Percentiles rank a stretch among this genome's conserved stretches.
These are phyloP conservation scores for Dactylellina drechsleri DNA, from an alignment of 2,329 filamentous ascomycete genomes.

Conservation along the genomic window DNA sequence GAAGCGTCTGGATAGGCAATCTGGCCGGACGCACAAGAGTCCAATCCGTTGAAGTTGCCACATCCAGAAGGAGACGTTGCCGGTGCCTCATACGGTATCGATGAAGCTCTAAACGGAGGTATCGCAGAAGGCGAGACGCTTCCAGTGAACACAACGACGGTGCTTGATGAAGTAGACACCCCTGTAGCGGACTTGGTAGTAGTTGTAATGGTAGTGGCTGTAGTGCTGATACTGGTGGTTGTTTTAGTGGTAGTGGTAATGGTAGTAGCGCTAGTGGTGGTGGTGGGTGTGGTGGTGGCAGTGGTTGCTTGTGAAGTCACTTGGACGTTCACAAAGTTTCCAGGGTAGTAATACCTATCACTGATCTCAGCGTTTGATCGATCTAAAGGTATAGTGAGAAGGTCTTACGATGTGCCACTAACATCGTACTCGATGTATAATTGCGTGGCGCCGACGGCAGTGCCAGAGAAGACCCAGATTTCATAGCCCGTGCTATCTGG, in stretches of 20 bases:
- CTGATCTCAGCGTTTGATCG: neutral
- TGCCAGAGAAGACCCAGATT: constrained; percentile 58
- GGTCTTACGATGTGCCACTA: constrained; percentile 56
- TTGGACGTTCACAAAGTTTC: constrained; percentile 58
- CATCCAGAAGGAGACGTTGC: constrained; percentile 58
- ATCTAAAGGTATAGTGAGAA: neutral
- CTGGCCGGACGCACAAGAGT: constrained; percentile 56
- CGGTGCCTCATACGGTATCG: constrained; percentile 56
- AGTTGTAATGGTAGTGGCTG: constrained; percentile 8
- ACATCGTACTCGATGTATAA: constrained; percentile 59
- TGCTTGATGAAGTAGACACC: constrained; percentile 6
- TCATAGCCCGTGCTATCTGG: constrained; percentile 56
- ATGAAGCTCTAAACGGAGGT: constrained; percentile 56
- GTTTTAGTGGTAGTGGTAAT: constrained; percentile 14
- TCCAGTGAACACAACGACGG: constrained; percentile 40
- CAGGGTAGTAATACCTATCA: constrained; percentile 58
- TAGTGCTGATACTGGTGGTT: constrained; percentile 26
- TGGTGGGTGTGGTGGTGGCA: constrained; percentile 16
- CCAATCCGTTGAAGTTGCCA: constrained; percentile 59
- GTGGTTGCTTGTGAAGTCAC: constrained; percentile 42
- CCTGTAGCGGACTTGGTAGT: constrained; percentile 20
- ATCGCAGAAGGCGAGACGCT: constrained; percentile 53
- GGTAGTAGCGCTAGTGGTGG: constrained; percentile 15
- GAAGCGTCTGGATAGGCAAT: constrained; percentile 56
- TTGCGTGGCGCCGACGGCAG: constrained; percentile 58